Evolutionary conservation across 768 basidiomycete species (phyloP).

Genomic region (Amanita subjunquillea): DNA sequence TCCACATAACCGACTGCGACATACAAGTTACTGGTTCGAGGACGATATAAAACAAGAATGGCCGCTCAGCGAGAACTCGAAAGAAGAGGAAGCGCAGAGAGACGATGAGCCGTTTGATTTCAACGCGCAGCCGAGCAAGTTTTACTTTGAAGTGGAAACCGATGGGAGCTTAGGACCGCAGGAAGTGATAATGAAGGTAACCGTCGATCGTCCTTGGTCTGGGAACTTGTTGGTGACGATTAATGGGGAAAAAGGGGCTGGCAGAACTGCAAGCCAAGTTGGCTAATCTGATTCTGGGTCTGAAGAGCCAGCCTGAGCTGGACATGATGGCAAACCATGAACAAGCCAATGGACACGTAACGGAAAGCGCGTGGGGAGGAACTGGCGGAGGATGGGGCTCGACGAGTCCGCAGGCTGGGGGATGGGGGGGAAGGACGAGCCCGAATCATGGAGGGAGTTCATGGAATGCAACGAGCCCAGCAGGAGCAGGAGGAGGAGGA

Average conservation of each 20-base stretch:
- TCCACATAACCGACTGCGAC: constrained; percentile 92
- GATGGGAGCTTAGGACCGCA: constrained; percentile 85
- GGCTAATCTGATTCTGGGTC: constrained; percentile 66
- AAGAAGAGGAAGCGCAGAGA: constrained; percentile 70
- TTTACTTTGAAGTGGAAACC: constrained; percentile 92
- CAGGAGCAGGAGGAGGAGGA: background rate
- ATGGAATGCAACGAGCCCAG: constrained; percentile 6
- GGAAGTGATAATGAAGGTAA: constrained; percentile 80
- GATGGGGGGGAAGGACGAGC: constrained; percentile 24
- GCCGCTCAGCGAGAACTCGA: constrained; percentile 83
- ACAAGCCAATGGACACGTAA: constrained; percentile 20
- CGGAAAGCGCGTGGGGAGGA: constrained; percentile 13
- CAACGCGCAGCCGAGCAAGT: constrained; percentile 77
- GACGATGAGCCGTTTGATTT: constrained; percentile 85
- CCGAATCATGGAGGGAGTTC: background rate
- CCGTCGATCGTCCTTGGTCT: constrained; percentile 3
- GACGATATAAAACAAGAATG: constrained; percentile 74
- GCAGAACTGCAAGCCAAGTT: constrained; percentile 73
- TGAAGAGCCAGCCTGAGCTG: constrained; percentile 54
- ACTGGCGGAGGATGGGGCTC: constrained; percentile 1
- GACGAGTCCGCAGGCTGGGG: constrained; percentile 16
- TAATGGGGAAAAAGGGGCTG: constrained; percentile 41
- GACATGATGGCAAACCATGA: constrained; percentile 38
- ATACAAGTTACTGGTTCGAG: constrained; percentile 95
- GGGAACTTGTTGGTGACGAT: background rate